phyloP scores from a whole-genome alignment of 2,329 filamentous ascomycete genomes.

The Herpomyces periplanetae region DNA sequence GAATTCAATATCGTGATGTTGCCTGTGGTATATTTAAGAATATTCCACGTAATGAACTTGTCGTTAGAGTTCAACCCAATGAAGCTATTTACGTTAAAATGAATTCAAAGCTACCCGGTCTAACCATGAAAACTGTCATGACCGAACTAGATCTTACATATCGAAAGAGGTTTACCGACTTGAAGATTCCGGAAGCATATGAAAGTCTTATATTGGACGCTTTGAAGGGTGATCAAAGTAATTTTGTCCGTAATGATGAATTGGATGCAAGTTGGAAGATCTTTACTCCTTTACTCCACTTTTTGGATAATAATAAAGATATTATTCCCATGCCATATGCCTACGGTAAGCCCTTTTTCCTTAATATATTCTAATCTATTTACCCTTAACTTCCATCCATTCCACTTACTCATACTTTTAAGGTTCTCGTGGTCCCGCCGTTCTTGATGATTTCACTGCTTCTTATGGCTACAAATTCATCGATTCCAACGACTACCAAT shows the following conservation, averaged over 20 bases:
- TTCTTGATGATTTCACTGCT: slow-evolving; percentile 86
- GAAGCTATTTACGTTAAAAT: slow-evolving; percentile 99
- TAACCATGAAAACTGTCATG: slow-evolving; percentile 97
- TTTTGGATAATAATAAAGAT: slow-evolving; percentile 95
- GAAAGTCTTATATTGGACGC: slow-evolving; percentile 90
- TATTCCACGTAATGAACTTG: slow-evolving; percentile 91
- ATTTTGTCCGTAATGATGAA: slow-evolving; percentile 90
- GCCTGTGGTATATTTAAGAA: slow-evolving; percentile 99
- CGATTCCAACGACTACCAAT: slow-evolving; percentile 78
- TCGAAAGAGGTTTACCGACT: slow-evolving; percentile 82
- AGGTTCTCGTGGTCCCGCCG: slow-evolving; percentile 85
- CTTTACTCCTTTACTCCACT: slow-evolving; percentile 85
- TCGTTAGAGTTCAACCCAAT: slow-evolving; percentile 96
- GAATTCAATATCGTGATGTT: slow-evolving; percentile 97
- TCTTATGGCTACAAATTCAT: slow-evolving; percentile 98
- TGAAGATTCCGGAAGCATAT: slow-evolving; percentile 97
- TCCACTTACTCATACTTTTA: slow-evolving; percentile 4
- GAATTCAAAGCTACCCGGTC: slow-evolving; percentile 93
- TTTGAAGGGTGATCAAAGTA: slow-evolving; percentile 94
- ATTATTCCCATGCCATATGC: slow-evolving; percentile 98
- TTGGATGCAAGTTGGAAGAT: slow-evolving; percentile 93
- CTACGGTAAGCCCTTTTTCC: slow-evolving; percentile 40
- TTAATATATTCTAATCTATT: no score
- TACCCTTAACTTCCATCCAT: no score
- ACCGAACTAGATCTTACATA: slow-evolving; percentile 96